Conservation (phyloP, 2,329 filamentous ascomycete species). For the Monosporascus sp. region DNA sequence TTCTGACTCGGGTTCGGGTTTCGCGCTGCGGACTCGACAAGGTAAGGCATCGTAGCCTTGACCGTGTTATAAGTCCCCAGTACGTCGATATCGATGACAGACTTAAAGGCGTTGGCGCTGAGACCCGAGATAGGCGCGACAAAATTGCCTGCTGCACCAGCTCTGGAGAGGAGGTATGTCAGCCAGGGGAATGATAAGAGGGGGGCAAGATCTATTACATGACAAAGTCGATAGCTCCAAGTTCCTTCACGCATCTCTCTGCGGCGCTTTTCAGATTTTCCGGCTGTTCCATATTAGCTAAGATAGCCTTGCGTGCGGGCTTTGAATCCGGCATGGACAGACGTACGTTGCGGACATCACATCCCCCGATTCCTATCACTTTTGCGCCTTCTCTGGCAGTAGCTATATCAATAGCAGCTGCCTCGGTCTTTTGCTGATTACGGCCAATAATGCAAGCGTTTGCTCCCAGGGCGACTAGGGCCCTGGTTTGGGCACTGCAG, state of each 20-base stretch:
- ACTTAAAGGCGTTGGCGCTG: conserved; percentile 84
- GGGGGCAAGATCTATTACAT: conserved; percentile 55
- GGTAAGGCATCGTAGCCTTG: conserved; percentile 81
- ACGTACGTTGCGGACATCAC: conserved; percentile 68
- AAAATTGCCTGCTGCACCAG: conserved; percentile 94
- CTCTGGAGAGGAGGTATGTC: conserved; percentile 44
- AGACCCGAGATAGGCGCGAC: conserved; percentile 78
- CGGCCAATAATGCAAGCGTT: conserved; percentile 93
- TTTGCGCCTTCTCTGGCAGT: conserved; percentile 71
- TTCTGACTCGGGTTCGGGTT: conserved; percentile 55
- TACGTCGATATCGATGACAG: conserved; percentile 94
- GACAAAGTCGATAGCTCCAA: conserved; percentile 86
- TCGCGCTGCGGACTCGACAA: conserved; percentile 66
- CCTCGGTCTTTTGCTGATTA: conserved; percentile 81
- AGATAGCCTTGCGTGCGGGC: neutral
- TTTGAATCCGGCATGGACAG: conserved; percentile 19
- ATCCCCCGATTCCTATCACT: conserved; percentile 78
- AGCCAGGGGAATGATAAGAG: neutral
- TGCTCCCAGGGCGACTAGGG: conserved; percentile 83
- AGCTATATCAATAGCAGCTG: conserved; percentile 74
- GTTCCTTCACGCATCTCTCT: conserved; percentile 71
- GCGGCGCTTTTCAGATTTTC: conserved; percentile 68
- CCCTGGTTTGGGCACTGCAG: conserved; percentile 88
- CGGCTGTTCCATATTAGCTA: conserved; percentile 30
- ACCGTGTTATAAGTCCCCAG: conserved; percentile 91